These are phyloP conservation scores for Lipomyces kockii DNA, from an alignment of 805 yeast species.

Conservation along the genomic window DNA sequence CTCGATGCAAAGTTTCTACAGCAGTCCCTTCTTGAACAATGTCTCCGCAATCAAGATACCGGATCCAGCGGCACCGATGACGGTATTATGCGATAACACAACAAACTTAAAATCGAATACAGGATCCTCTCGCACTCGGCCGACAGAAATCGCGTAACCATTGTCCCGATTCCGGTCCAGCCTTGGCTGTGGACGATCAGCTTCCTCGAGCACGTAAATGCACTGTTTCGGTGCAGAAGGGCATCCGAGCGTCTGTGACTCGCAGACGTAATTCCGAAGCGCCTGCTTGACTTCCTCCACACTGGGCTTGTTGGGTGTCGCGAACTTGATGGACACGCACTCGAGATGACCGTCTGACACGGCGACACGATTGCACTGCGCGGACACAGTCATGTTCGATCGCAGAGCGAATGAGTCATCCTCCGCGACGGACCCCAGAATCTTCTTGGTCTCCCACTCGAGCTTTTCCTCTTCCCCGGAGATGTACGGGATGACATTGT, in stretches of 20 bases:
- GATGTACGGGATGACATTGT: constrained; percentile 92
- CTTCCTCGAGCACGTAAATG: constrained; percentile 87
- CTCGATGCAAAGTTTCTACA: constrained; percentile 49
- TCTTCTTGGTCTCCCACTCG: constrained; percentile 97
- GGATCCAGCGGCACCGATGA: constrained; percentile 98
- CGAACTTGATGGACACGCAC: constrained; percentile 85
- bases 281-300: constrained; percentile 76
- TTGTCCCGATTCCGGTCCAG: constrained; percentile 93
- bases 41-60: constrained; percentile 95
- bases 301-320: constrained; percentile 81
- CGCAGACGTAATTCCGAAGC: constrained; percentile 76
- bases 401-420: constrained; percentile 61
- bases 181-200: constrained; percentile 96
- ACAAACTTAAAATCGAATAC: constrained; percentile 95
- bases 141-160: constrained; percentile 94
- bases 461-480: constrained; percentile 98
- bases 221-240: constrained; percentile 92
- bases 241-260: constrained; percentile 78
- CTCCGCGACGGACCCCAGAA: constrained; percentile 68
- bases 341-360: constrained; percentile 98
- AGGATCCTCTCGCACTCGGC: constrained; percentile 91
- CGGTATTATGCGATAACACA: constrained; percentile 94
- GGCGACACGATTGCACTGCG: constrained; percentile 96
- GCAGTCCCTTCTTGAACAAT: constrained; percentile 72
- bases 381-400: constrained; percentile 80